Percentiles rank a stretch among this genome's conserved stretches.
These are phyloP conservation scores for Mycena galericulata DNA, from an alignment of 768 basidiomycete genomes.

Conservation along the genomic window DNA sequence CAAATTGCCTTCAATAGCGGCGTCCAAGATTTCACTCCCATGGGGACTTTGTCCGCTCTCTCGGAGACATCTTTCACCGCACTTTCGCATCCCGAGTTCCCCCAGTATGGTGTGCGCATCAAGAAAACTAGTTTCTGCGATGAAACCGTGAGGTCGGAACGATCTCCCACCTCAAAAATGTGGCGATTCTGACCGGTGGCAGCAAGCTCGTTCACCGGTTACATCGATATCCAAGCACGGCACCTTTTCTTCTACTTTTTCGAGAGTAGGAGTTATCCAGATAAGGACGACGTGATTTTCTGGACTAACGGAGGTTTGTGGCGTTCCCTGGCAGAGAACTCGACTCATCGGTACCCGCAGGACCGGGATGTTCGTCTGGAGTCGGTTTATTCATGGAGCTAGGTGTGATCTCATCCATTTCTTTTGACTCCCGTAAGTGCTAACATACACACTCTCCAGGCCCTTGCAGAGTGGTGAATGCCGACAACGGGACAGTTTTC, in stretches of 20 bases:
- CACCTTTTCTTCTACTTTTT: constrained; percentile 70
- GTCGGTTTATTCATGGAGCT: constrained; percentile 21
- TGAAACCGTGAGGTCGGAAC: constrained; percentile 44
- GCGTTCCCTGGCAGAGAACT: not conserved
- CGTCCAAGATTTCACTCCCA: not conserved
- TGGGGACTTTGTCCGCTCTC: constrained; percentile 10
- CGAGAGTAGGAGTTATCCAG: constrained; percentile 62
- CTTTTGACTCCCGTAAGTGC: not conserved
- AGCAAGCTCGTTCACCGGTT: constrained; percentile 59
- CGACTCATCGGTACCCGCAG: not conserved
- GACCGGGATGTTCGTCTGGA: constrained; percentile 16
- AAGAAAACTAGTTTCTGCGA: constrained; percentile 54
- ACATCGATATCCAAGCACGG: constrained; percentile 60
- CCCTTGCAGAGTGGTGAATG: constrained; percentile 61
- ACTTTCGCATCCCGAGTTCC: constrained; percentile 57
- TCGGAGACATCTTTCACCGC: constrained; percentile 18
- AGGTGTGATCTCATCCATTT: not conserved
- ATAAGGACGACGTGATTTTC: constrained; percentile 57
- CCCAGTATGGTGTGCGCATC: constrained; percentile 53
- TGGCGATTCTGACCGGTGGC: not conserved
- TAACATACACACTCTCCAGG: not conserved
- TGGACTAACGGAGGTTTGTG: constrained; percentile 63
- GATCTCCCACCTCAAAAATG: too few relatives aligned
- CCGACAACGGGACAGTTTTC: constrained; percentile 52
- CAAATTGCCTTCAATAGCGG: not conserved